Base-by-base conservation (phyloP, 2,329 filamentous ascomycete genomes). In the Fusarium torulosum region DNA sequence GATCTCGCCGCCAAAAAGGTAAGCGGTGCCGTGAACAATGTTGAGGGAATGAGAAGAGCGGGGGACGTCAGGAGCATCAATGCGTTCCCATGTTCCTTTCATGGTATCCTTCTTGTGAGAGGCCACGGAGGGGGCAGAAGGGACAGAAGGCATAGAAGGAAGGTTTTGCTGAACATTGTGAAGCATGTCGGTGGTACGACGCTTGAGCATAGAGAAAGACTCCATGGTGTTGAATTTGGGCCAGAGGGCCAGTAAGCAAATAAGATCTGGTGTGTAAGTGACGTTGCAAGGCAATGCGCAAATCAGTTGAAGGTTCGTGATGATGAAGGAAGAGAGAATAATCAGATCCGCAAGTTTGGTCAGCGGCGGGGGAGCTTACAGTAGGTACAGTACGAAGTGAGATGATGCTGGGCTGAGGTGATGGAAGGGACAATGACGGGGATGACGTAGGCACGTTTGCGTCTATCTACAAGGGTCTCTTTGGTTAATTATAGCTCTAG, bases 1-100 rank as follows among this genome's bases (percentile, higher is more conserved):
- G 58, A 89, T 78, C 76, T 96, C 92, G 69, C 93, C 93, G 61
- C 93, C 93, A 74, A 94, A 96, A 72, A 96, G 83, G 77, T 88
- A 90, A 41, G 85, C 84, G 38, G 80, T 80, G 25, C 83, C 80
- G 33, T 80, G 80, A 45, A 90, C 75, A 44, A 90, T 84, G 42
- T 91, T 85, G 69, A 94, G 76, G 4, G 87, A 85, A 74, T 96
- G 92, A 1, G 92, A 94, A 2, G 92, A 95, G 53, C 92, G 89
- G 38, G 88, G 87, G 9, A 94, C 83, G 1, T 81, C 68, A 4
- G 85, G 83, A 33, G 86, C 74, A 40, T 82, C 75, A 71, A 90
- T 82, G 70, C 84, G 85, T 72, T 88, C 83, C 88, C 88, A 90
- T 50, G 86, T 88, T 35, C 83, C 88, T 69, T 83, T 86, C 70